phyloP scores from a whole-genome alignment of 371 early-diverging fungal species.

The Lichtheimia ramosa region DNA sequence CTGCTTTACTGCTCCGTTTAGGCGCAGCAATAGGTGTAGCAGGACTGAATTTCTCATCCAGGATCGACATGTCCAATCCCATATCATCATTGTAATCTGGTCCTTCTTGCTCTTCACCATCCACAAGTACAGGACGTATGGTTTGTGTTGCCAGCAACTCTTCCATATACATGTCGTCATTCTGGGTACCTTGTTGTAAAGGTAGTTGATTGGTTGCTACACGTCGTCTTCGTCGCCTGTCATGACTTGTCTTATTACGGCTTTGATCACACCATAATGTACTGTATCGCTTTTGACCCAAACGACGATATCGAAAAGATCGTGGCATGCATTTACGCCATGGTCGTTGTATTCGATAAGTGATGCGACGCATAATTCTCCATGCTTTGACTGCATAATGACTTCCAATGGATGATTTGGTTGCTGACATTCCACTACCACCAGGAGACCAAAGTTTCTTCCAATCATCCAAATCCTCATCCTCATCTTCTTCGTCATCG shows the following conservation, averaged over 20 bases:
- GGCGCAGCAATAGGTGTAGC: not conserved
- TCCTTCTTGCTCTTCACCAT: not conserved
- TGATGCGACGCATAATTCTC: not conserved
- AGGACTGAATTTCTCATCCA: constrained; percentile 19
- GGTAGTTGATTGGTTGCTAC: not conserved
- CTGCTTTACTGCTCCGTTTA: constrained; percentile 23
- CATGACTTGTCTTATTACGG: no score
- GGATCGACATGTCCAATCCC: constrained; percentile 34
- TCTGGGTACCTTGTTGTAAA: not conserved
- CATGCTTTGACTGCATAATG: not conserved
- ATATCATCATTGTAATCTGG: constrained; percentile 35
- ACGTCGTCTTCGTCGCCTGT: not conserved
- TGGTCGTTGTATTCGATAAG: constrained; percentile 5
- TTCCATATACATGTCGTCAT: constrained; percentile 25
- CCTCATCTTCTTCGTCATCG: constrained; percentile 3
- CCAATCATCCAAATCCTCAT: not conserved
- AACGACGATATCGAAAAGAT: no score
- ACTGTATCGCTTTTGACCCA: no score
- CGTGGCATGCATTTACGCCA: constrained; percentile 4
- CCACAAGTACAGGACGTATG: constrained; percentile 25
- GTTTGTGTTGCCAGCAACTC: constrained; percentile 42
- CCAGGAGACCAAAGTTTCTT: not conserved
- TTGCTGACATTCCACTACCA: not conserved
- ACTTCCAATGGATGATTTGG: not conserved
- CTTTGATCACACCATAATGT: no score